Evolutionary conservation across 805 yeast species (phyloP).

Genomic region (Candida dajiaensis): DNA sequence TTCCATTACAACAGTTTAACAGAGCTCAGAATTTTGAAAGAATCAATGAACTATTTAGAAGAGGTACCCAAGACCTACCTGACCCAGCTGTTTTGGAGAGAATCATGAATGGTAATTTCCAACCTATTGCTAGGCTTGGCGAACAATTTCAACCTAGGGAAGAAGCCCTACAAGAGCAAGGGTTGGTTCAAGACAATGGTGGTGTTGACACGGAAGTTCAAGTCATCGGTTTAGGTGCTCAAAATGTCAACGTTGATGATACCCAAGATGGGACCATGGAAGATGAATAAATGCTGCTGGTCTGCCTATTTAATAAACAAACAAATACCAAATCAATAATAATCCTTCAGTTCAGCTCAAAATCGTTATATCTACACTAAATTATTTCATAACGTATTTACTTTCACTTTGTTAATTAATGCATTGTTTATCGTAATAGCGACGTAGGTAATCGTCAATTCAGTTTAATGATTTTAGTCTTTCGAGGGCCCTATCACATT

Average conservation of each 20-base stretch:
- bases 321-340: neutral
- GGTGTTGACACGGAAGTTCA: neutral
- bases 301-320: neutral
- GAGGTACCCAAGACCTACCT: neutral
- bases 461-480: constrained; percentile 28
- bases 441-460: neutral
- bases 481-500: constrained; percentile 45
- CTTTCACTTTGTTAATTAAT: neutral
- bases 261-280: neutral
- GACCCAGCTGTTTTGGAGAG: neutral
- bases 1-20: neutral
- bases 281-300: neutral
- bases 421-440: neutral
- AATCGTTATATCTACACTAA: neutral
- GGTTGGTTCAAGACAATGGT: neutral
- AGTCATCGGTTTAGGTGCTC: neutral
- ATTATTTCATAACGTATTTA: neutral
- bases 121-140: neutral
- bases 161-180: neutral
- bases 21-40: constrained; percentile 1
- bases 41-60: constrained; percentile 1
- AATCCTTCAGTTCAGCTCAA: neutral
- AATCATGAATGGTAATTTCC: neutral
- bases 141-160: neutral
- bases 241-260: neutral